Base-by-base conservation (phyloP, 192 early-diverging fungal genomes). In the Radiomyces spectabilis region DNA sequence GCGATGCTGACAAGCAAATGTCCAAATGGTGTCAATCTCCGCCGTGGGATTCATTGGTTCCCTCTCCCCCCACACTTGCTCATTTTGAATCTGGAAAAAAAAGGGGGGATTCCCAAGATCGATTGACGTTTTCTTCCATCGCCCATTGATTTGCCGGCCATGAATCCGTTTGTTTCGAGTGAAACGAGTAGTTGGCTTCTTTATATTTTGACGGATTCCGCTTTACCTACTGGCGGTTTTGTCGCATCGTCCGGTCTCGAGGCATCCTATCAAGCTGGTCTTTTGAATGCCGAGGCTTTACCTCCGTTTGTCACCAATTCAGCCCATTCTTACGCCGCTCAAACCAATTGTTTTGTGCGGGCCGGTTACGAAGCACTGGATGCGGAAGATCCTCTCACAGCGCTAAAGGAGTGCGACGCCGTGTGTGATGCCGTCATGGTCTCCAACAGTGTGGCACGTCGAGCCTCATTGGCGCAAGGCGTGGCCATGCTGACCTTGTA, bases 191-290 rank as follows among this genome's bases (percentile, higher is more conserved):
- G 77, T 16, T 94, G 87, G 89, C 72, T 92, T 4, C 79, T 92
- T 5, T 86, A 83, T 71, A 77, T 89, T 55, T 75, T 98, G 16
- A 81, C 89, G 3, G 95, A 98, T 71, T 95, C 93, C 6, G 88
- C 92, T 37, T 77, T 98, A 7, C 95, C 95, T 1, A 93, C 91
- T 0, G 93, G 95, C 22, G 95, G 95, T 5, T 98, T 98, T 69
- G 89, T 98, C 16, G 85, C 93, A 16, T 95, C 93, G 7, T 80
- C 82, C 6, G 95, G 94, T 0, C 78, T 98, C 5, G 95, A 98
- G 64, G 85, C 91, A 1, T 84, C 86, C 37, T 60, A 80, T 38
- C 90, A 92, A 46, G 59, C 74, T 41, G 85, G 83, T 12, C 74
- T 79, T 35, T 71, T 92, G 34, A 61, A 69, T 12, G 26, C 42